phyloP scores from a whole-genome alignment of 1,139 yeast genomes.

The Pichia sp. region DNA sequence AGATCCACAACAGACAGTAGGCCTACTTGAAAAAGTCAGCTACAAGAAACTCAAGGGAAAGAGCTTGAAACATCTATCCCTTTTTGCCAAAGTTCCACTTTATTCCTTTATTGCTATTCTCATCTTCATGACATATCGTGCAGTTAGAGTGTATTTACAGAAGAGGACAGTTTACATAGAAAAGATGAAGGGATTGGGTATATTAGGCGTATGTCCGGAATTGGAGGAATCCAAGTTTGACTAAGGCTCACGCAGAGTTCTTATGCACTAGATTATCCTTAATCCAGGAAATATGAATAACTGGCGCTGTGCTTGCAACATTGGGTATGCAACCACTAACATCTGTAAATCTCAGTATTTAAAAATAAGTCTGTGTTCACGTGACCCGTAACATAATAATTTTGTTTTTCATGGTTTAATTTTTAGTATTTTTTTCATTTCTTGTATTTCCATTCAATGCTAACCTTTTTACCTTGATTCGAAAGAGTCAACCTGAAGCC shows the following conservation, averaged over 20 bases:
- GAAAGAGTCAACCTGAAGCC: no score
- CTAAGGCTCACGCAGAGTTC: neutral
- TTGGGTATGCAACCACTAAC: no score
- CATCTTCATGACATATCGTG: neutral
- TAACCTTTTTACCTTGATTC: no score
- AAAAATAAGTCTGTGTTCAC: no score
- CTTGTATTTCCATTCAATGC: no score
- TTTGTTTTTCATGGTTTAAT: no score
- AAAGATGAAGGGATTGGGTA: constrained; percentile 19
- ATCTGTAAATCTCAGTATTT: no score
- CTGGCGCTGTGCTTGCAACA: no score
- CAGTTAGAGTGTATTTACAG: neutral
- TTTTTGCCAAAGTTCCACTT: neutral
- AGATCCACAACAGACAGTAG: constrained; percentile 12
- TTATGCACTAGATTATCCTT: no score
- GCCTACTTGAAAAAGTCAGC: constrained; percentile 17
- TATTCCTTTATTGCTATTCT: neutral
- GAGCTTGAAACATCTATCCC: neutral
- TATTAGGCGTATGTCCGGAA: constrained; percentile 18
- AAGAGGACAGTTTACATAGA: constrained; percentile 7
- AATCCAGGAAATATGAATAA: no score
- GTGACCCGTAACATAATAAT: no score
- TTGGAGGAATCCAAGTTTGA: constrained; percentile 15
- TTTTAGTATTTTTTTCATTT: no score
- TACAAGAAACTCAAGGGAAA: constrained; percentile 9